Conservation (phyloP, 306 rosid species). For the Coriaria nepalensis region DNA sequence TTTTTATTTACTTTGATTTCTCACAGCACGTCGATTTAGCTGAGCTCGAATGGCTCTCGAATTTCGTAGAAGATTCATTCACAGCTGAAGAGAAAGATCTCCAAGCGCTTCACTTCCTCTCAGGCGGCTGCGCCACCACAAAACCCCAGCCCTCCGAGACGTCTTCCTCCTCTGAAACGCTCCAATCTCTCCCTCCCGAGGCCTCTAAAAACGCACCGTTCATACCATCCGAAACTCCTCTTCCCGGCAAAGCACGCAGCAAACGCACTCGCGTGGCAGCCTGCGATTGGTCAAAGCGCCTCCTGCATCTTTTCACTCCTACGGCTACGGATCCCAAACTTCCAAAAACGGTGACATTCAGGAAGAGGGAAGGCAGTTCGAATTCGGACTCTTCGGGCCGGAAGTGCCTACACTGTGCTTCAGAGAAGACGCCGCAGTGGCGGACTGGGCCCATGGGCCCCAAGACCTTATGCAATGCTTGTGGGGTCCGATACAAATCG, state of each 20-base stretch:
- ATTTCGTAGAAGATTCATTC: slow-evolving; percentile 85
- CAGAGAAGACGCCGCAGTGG: slow-evolving; percentile 73
- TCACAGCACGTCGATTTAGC: slow-evolving; percentile 76
- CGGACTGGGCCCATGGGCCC: slow-evolving; percentile 72
- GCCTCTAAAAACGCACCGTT: slow-evolving; percentile 33
- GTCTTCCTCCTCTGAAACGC: slow-evolving; percentile 65
- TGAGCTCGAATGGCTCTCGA: slow-evolving; percentile 95
- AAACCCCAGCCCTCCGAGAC: slow-evolving; percentile 70
- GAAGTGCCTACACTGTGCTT: slow-evolving; percentile 49
- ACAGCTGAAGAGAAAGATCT: slow-evolving; percentile 55
- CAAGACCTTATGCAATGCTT: slow-evolving; percentile 58
- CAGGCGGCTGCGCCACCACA: slow-evolving; percentile 14
- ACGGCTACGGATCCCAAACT: slow-evolving; percentile 6
- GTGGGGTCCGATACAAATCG: slow-evolving; percentile 58
- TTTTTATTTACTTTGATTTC: slow-evolving; percentile 1
- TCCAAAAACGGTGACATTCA: slow-evolving; percentile 4
- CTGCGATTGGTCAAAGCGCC: slow-evolving; percentile 94
- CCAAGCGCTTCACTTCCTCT: slow-evolving; percentile 44
- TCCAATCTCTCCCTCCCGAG: slow-evolving; percentile 6
- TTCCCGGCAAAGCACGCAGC: slow-evolving; percentile 89
- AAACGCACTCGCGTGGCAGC: slow-evolving; percentile 94
- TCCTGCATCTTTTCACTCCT: slow-evolving; percentile 47
- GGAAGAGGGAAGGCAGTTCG: slow-evolving; percentile 11
- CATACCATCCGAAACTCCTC: slow-evolving; percentile 60
- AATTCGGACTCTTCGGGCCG: slow-evolving; percentile 28